Conservation (phyloP, 2,329 filamentous ascomycete genomes). For the Phyllosticta citrichinensis region DNA sequence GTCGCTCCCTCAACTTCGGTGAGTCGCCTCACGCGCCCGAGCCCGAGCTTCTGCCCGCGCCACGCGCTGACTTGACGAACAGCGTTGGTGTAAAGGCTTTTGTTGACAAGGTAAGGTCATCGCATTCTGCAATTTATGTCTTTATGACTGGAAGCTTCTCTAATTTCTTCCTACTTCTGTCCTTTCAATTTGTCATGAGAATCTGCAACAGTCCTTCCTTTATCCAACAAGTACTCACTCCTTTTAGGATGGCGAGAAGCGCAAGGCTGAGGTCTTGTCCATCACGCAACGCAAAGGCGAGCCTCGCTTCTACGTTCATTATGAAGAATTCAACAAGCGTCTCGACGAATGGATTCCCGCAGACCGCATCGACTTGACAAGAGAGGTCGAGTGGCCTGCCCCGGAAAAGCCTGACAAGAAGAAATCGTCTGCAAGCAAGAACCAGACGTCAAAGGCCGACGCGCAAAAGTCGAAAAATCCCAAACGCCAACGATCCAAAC, state of each 20-base stretch:
- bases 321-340: constrained; percentile 95
- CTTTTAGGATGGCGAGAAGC: constrained; percentile 61
- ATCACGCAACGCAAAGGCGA: constrained; percentile 84
- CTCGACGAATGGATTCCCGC: constrained; percentile 80
- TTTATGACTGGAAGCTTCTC: too few relatives aligned
- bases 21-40: constrained; percentile 27
- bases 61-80: constrained; percentile 14
- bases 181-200: not conserved
- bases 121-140: constrained; percentile 5
- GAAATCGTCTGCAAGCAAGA: constrained; percentile 48
- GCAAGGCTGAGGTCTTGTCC: constrained; percentile 93
- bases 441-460: constrained; percentile 23
- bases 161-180: not conserved
- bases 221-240: not conserved
- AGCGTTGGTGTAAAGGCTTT: constrained; percentile 59
- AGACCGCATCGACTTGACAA: constrained; percentile 70
- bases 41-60: not conserved
- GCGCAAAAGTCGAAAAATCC: constrained; percentile 36
- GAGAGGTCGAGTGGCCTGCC: constrained; percentile 93
- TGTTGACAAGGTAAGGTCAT: constrained; percentile 53
- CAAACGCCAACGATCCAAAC: constrained; percentile 36
- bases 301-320: constrained; percentile 90
- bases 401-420: constrained; percentile 83
- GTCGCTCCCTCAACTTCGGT: constrained; percentile 75
- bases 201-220: not conserved